Percentiles rank a stretch among this genome's conserved stretches.
phyloP scores from a whole-genome alignment of 2,329 filamentous ascomycete species.

The Sporothrix inflata region DNA sequence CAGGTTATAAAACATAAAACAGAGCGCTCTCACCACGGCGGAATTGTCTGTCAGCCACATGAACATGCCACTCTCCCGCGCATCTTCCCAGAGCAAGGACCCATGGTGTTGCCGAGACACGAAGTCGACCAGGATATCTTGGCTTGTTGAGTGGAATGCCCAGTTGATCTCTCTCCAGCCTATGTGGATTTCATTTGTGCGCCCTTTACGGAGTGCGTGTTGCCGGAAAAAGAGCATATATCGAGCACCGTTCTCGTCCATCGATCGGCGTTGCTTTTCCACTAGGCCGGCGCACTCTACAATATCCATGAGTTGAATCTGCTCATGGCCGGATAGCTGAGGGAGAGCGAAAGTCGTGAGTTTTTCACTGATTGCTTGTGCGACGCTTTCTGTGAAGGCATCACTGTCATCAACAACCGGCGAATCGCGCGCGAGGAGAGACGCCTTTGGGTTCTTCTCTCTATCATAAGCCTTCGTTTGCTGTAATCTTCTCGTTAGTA shows the following conservation, averaged over 20 bases:
- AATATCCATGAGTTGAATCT: conserved; percentile 82
- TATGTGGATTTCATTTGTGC: conserved; percentile 67
- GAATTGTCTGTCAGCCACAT: conserved; percentile 86
- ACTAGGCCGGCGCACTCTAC: conserved; percentile 83
- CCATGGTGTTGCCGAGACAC: conserved; percentile 79
- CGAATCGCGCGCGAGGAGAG: conserved; percentile 43
- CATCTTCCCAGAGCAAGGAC: conserved; percentile 81
- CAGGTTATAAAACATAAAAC: conserved; percentile 28
- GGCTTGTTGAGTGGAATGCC: conserved; percentile 82
- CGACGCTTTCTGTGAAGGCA: conserved; percentile 71
- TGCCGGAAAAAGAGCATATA: conserved; percentile 89
- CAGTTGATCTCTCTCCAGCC: conserved; percentile 81
- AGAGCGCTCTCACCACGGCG: conserved; percentile 66
- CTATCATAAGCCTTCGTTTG: not conserved
- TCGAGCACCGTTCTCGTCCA: conserved; percentile 86
- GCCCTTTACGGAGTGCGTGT: conserved; percentile 70
- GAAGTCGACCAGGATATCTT: conserved; percentile 87
- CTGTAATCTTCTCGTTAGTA: not conserved
- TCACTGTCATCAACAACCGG: conserved; percentile 59
- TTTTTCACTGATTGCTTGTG: conserved; percentile 72
- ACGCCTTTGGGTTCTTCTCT: conserved; percentile 35
- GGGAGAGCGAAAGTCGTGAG: conserved; percentile 75
- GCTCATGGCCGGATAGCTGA: conserved; percentile 80
- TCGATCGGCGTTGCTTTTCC: conserved; percentile 82
- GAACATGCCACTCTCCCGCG: conserved; percentile 84